Evolutionary conservation across 305 asterid species (phyloP).

Genomic region (Fraxinus floribunda): DNA sequence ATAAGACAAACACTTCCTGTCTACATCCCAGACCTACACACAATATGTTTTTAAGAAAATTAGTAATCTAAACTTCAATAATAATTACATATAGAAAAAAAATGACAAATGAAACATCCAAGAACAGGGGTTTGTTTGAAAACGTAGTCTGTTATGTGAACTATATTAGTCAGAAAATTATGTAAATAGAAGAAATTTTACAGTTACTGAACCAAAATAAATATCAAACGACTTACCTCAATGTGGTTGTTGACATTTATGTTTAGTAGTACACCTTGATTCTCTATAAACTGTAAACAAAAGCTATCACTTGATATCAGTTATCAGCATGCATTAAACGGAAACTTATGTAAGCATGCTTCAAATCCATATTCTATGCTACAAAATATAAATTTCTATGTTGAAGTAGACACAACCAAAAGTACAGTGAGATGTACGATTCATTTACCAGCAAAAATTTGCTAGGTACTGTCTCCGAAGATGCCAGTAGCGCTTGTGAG

Average conservation of each 20-base stretch:
- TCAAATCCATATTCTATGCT: background rate
- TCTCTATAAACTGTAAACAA: constrained; percentile 70
- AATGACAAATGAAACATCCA: background rate
- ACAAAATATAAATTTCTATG: background rate
- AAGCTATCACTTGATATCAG: constrained; percentile 24
- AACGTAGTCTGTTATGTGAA: background rate
- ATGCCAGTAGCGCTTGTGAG: constrained; percentile 67
- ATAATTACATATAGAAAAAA: constrained; percentile 3
- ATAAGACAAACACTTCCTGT: constrained; percentile 52
- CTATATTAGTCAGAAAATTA: background rate
- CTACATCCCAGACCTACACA: constrained; percentile 85
- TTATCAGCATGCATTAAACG: constrained; percentile 12
- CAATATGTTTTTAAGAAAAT: constrained; percentile 18
- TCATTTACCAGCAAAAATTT: constrained; percentile 64
- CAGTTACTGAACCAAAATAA: background rate
- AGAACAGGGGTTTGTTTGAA: background rate
- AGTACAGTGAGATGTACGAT: constrained; percentile 9
- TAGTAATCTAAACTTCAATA: constrained; percentile 12
- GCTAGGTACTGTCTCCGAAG: constrained; percentile 56
- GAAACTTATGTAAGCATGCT: background rate
- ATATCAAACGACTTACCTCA: constrained; percentile 55
- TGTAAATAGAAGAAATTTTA: background rate
- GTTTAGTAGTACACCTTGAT: constrained; percentile 63
- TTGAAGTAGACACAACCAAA: background rate
- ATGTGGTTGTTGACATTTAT: constrained; percentile 66